A percentile compares a stretch with the other conserved stretches of the same genome.
These are phyloP conservation scores for Zoysia pacifica DNA, from an alignment of 176 grass and related monocot species.

Conservation along the genomic window DNA sequence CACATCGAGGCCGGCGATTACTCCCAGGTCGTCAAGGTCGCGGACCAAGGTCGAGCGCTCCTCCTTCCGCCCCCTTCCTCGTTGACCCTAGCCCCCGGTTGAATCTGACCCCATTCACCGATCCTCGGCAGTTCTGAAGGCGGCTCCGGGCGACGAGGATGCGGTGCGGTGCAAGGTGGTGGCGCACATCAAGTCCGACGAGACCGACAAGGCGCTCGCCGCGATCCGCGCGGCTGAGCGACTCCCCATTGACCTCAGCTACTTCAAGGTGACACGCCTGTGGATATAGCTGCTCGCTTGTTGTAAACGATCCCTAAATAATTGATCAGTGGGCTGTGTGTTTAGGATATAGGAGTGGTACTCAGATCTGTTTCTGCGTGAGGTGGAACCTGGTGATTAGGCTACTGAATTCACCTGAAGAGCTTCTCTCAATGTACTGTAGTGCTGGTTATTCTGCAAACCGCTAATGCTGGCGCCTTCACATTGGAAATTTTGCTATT, in stretches of 20 bases:
- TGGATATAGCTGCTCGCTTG: neutral
- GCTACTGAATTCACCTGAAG: neutral
- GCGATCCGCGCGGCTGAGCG: slow-evolving; percentile 66
- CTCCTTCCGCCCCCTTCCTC: too few relatives aligned
- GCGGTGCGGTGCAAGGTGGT: slow-evolving; percentile 91
- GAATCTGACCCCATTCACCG: slow-evolving; percentile 13
- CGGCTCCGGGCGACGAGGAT: slow-evolving; percentile 79
- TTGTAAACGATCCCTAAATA: neutral
- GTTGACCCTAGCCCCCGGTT: neutral
- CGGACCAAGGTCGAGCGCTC: slow-evolving; percentile 72
- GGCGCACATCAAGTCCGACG: slow-evolving; percentile 80
- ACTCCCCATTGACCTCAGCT: slow-evolving; percentile 75
- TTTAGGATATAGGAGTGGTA: neutral
- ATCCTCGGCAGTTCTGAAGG: slow-evolving; percentile 57
- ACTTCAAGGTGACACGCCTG: slow-evolving; percentile 53
- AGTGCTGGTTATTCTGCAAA: neutral
- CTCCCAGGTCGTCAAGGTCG: slow-evolving; percentile 63
- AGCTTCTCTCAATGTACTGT: neutral
- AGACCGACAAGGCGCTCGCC: slow-evolving; percentile 66
- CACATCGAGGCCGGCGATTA: slow-evolving; percentile 57
- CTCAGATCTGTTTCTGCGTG: slow-evolving; percentile 19
- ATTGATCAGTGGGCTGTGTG: neutral
- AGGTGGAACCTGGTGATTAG: neutral
- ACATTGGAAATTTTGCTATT: neutral
- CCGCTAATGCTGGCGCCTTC: neutral